Conservation (phyloP, 2,329 filamentous ascomycete species). For the Xenoacremonium recifei region DNA sequence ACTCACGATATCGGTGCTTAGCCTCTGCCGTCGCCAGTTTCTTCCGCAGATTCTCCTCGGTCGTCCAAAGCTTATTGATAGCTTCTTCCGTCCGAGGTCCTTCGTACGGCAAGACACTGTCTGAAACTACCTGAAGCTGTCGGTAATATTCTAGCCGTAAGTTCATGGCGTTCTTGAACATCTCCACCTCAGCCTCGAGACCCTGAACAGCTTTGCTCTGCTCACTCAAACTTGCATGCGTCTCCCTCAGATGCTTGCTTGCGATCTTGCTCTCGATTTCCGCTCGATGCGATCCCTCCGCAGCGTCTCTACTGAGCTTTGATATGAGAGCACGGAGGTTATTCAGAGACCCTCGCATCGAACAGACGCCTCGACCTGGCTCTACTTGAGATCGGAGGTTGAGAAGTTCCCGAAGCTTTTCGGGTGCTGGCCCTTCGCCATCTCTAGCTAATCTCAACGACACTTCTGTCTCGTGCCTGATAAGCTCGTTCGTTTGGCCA, state of each 20-base stretch:
- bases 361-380: slow-evolving; percentile 52
- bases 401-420: slow-evolving; percentile 55
- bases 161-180: slow-evolving; percentile 80
- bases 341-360: slow-evolving; percentile 68
- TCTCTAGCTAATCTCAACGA: slow-evolving; percentile 60
- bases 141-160: slow-evolving; percentile 84
- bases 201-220: slow-evolving; percentile 48
- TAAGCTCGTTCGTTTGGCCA: slow-evolving; percentile 72
- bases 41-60: slow-evolving; percentile 43
- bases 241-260: slow-evolving; percentile 58
- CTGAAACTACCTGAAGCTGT: slow-evolving; percentile 87
- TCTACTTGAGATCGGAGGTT: slow-evolving; percentile 45
- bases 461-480: slow-evolving; percentile 68
- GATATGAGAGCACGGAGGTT: slow-evolving; percentile 67
- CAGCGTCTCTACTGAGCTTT: slow-evolving; percentile 40
- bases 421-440: slow-evolving; percentile 69
- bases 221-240: slow-evolving; percentile 52
- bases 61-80: slow-evolving; percentile 33
- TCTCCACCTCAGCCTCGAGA: slow-evolving; percentile 69
- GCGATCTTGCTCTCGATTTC: slow-evolving; percentile 66
- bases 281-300: slow-evolving; percentile 46
- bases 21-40: slow-evolving; percentile 64
- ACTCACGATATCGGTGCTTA: slow-evolving; percentile 71
- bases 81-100: slow-evolving; percentile 54
- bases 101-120: slow-evolving; percentile 76